Conservation (phyloP, 2,329 filamentous ascomycete genomes). For the Peltaster fructicola region DNA sequence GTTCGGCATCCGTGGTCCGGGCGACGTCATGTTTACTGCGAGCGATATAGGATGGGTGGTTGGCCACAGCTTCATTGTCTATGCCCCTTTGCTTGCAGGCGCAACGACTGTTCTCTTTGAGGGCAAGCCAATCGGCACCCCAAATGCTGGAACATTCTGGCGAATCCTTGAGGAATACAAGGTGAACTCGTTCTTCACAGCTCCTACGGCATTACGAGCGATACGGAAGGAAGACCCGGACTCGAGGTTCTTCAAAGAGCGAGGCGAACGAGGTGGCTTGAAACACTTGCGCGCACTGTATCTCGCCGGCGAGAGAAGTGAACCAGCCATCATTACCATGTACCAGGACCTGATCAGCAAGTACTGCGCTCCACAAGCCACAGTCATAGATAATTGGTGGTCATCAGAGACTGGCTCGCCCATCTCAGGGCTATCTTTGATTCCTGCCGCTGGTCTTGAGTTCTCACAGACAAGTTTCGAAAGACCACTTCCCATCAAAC, state of each 20-base stretch:
- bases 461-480: slow-evolving; percentile 26
- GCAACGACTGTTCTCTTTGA: slow-evolving; percentile 80
- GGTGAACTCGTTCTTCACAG: slow-evolving; percentile 71
- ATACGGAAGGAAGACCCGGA: slow-evolving; percentile 74
- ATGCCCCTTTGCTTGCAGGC: slow-evolving; percentile 68
- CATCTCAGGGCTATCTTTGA: slow-evolving; percentile 47
- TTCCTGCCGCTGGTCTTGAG: slow-evolving; percentile 42
- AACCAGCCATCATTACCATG: slow-evolving; percentile 66
- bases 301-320: slow-evolving; percentile 75
- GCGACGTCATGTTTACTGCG: slow-evolving; percentile 64
- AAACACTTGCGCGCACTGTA: slow-evolving; percentile 57
- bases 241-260: slow-evolving; percentile 43
- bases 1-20: slow-evolving; percentile 66
- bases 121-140: slow-evolving; percentile 84
- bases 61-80: slow-evolving; percentile 73
- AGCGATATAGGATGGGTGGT: slow-evolving; percentile 91
- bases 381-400: slow-evolving; percentile 59
- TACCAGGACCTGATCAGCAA: slow-evolving; percentile 57
- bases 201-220: slow-evolving; percentile 70
- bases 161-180: slow-evolving; percentile 67
- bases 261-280: slow-evolving; percentile 54
- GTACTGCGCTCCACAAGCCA: slow-evolving; percentile 45
- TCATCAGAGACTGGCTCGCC: slow-evolving; percentile 53
- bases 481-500: slow-evolving; percentile 46
- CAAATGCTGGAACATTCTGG: slow-evolving; percentile 79